A percentile compares a stretch with the other conserved stretches of the same genome.
These are phyloP conservation scores for Termitomyces sp. DNA, from an alignment of 768 basidiomycete species.

Conservation along the genomic window DNA sequence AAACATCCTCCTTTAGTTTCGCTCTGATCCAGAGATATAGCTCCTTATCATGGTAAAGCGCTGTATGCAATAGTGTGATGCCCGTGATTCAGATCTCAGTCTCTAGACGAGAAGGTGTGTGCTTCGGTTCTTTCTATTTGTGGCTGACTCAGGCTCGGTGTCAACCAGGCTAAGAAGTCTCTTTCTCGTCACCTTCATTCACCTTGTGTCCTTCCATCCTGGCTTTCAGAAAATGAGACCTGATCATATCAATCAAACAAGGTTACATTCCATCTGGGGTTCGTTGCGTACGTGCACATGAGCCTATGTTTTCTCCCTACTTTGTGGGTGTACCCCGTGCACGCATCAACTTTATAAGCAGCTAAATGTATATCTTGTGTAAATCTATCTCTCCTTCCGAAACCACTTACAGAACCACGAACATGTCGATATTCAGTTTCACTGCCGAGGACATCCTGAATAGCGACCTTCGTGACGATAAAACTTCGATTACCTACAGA, in stretches of 20 bases:
- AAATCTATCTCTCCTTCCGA: neutral
- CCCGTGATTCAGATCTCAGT: neutral
- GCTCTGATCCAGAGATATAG: neutral
- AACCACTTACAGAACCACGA: neutral
- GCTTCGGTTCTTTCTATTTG: neutral
- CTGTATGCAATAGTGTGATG: neutral
- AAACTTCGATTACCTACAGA: neutral
- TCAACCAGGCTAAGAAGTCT: neutral
- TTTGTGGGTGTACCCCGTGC: neutral
- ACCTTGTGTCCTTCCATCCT: neutral
- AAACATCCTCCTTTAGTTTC: neutral
- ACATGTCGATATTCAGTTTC: neutral
- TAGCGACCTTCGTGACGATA: neutral
- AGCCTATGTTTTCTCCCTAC: neutral
- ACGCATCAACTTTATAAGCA: neutral
- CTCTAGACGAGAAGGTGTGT: neutral
- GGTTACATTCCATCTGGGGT: neutral
- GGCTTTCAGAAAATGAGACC: neutral
- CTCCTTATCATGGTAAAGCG: neutral
- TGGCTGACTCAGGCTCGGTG: neutral
- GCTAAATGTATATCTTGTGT: neutral
- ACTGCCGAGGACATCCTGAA: neutral
- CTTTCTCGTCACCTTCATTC: neutral
- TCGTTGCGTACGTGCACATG: neutral
- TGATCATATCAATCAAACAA: neutral